phyloP scores from a whole-genome alignment of 805 yeast species.

The Peterozyma toletana region DNA sequence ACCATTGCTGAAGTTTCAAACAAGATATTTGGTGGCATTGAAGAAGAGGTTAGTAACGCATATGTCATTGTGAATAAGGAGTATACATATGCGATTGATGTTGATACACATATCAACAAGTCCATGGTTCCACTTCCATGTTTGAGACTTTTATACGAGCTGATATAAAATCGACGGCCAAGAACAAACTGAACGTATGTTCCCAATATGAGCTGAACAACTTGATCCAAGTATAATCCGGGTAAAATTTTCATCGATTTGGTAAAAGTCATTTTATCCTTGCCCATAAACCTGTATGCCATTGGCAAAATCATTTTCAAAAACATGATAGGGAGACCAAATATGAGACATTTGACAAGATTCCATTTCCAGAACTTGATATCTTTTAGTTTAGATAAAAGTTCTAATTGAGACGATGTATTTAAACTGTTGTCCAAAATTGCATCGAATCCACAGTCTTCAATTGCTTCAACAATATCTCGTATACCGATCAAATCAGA shows the following conservation, averaged over 20 bases:
- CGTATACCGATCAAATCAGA: constrained; percentile 54
- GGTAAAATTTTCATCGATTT: constrained; percentile 33
- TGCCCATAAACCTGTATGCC: constrained; percentile 10
- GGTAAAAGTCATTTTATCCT: constrained; percentile 2
- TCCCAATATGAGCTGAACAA: constrained; percentile 51
- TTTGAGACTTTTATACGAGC: constrained; percentile 56
- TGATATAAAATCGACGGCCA: constrained; percentile 62
- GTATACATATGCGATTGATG: constrained; percentile 69
- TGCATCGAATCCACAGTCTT: constrained; percentile 48
- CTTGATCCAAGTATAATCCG: constrained; percentile 61
- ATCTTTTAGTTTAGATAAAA: constrained; percentile 65
- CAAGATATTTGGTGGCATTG: constrained; percentile 55
- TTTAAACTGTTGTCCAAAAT: constrained; percentile 39
- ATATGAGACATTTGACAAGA: constrained; percentile 40
- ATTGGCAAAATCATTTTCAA: constrained; percentile 43
- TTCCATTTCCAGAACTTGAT: constrained; percentile 61
- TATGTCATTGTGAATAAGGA: constrained; percentile 57
- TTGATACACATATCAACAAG: constrained; percentile 76
- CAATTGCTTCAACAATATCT: constrained; percentile 45
- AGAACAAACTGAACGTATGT: constrained; percentile 55
- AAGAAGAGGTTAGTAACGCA: constrained; percentile 34
- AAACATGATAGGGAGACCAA: constrained; percentile 58
- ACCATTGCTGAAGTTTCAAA: constrained; percentile 89
- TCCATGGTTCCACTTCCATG: constrained; percentile 88
- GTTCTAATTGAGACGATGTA: constrained; percentile 59